Base-by-base conservation (phyloP, 257 asterid species). In the Cynanchum wilfordii region DNA sequence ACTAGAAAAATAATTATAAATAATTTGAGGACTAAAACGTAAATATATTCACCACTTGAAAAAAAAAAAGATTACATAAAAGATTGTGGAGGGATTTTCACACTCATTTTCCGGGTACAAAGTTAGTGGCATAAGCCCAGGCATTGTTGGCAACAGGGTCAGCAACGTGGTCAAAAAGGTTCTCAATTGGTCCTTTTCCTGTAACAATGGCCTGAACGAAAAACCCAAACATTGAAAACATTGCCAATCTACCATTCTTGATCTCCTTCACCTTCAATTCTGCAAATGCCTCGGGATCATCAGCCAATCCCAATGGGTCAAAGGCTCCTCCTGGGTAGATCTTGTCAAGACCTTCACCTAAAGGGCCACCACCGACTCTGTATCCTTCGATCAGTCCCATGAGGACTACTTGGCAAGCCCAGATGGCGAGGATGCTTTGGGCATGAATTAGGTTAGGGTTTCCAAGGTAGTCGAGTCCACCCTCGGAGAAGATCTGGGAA, bases 401-500 rank as follows among this genome's bases (percentile, higher is more conserved):
- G 0, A 92, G 86, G 4, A 92, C 95, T 0, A 92, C 96, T 73
- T 92, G 97, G 69, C 60, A 16, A 0, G 97, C 98, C 97, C 96
- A 93, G 7, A 93, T 89, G 0, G 98, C 97, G 1, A 93, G 75
- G 75, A 93, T 93, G 85, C 96, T 90, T 59, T 90, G 98, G 7
- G 98, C 98, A 0, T 93, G 98, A 79, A 90, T 54, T 12, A 93
- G 82, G 83, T 88, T 93, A 0, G 98, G 98, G 92, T 90, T 93
- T 50, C 97, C 98, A 42, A 92, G 73, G 55, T 92, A 92, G 83
- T 90, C 91, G 0, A 92, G 87, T 10, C 98, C 98, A 10, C 98
- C 98, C 75, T 90, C 96, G 0, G 97, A 86, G 79, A 92, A 92
- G 83, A 92, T 92, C 15, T 92, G 98, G 1, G 98, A 55, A 15